Percentiles rank a stretch among this genome's conserved stretches.
Evolutionary conservation across 2,329 filamentous ascomycete genomes (phyloP).

Genomic region (Cladobotryum protrusum): DNA sequence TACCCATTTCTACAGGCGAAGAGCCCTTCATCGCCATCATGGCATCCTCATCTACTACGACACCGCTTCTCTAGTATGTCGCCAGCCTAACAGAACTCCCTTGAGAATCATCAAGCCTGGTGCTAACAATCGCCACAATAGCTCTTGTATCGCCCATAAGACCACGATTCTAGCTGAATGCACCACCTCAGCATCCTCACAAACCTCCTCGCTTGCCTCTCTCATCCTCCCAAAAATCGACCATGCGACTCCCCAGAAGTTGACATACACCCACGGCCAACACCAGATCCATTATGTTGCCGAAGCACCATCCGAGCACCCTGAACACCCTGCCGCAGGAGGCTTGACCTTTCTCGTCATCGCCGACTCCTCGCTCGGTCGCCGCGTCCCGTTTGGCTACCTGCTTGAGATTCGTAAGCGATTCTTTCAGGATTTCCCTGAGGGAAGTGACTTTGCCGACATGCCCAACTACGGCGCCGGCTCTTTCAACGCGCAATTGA

Average conservation of each 20-base stretch:
- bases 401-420: constrained; percentile 84
- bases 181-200: constrained; percentile 75
- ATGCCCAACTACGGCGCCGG: constrained; percentile 87
- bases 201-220: constrained; percentile 81
- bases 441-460: constrained; percentile 62
- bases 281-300: constrained; percentile 96
- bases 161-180: constrained; percentile 91
- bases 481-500: constrained; percentile 75
- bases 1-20: neutral
- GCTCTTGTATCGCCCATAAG: constrained; percentile 89
- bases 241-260: constrained; percentile 73
- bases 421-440: constrained; percentile 68
- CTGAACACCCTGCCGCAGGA: constrained; percentile 55
- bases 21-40: constrained; percentile 34
- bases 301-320: constrained; percentile 66
- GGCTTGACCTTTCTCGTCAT: constrained; percentile 90
- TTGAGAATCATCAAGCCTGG: neutral
- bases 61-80: constrained; percentile 67
- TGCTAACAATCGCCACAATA: constrained; percentile 29
- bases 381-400: constrained; percentile 88
- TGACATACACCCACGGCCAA: constrained; percentile 87
- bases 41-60: constrained; percentile 66
- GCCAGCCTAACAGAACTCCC: neutral
- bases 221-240: constrained; percentile 93
- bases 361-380: constrained; percentile 71